Conservation (phyloP, 345 rosid genomes). For the Gossypioides kirkii region DNA sequence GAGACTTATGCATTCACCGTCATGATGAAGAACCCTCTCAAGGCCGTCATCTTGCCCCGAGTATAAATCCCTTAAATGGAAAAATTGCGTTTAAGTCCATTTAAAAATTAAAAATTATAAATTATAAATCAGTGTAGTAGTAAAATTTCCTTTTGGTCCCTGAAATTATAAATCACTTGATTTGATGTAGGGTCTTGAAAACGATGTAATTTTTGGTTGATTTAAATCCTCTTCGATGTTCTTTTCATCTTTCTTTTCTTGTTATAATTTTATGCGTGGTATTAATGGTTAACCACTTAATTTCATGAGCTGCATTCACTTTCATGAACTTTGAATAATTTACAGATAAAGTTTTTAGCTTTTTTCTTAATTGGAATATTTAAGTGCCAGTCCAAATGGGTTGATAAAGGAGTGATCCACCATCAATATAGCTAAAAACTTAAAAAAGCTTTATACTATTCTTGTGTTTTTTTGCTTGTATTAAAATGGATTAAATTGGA, state of each 20-base stretch:
- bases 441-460: not conserved
- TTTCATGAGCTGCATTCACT: not conserved
- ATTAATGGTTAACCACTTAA: not conserved
- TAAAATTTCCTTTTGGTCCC: no score
- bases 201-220: no score
- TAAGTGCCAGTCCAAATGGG: not conserved
- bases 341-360: not conserved
- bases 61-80: no score
- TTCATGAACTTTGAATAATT: not conserved
- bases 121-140: no score
- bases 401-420: not conserved
- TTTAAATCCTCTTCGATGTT: no score
- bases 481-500: no score
- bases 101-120: no score
- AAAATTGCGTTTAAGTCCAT: no score
- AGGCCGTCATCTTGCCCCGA: slow-evolving; percentile 56
- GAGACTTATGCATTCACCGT: slow-evolving; percentile 92
- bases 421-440: not conserved
- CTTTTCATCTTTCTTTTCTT: no score
- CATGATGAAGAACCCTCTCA: slow-evolving; percentile 83
- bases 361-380: not conserved
- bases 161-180: no score
- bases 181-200: no score
- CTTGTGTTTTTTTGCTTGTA: not conserved
- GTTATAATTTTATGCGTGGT: not conserved